Percentiles rank a stretch among this genome's conserved stretches.
These are phyloP conservation scores for Geotrichum ghanense DNA, from an alignment of 805 yeast genomes.

Conservation along the genomic window DNA sequence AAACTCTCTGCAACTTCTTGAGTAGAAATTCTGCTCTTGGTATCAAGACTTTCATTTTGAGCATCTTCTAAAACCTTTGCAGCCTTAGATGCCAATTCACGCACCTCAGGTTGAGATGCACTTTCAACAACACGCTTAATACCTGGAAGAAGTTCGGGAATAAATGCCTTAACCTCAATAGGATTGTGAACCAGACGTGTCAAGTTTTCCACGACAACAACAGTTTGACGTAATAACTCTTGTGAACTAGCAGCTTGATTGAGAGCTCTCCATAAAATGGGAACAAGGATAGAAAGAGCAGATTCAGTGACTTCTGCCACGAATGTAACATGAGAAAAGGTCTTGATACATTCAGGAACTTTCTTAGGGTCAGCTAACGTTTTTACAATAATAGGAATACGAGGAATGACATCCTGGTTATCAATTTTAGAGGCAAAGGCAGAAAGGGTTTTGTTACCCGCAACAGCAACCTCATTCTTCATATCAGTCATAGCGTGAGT, in stretches of 20 bases:
- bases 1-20: conserved; percentile 37
- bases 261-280: conserved; percentile 82
- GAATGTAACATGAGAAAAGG: conserved; percentile 86
- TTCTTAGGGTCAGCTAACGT: conserved; percentile 85
- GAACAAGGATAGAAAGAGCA: conserved; percentile 79
- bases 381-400: conserved; percentile 72
- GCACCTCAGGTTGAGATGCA: conserved; percentile 92
- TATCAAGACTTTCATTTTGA: conserved; percentile 57
- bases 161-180: conserved; percentile 76
- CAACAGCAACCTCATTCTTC: conserved; percentile 89
- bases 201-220: conserved; percentile 88
- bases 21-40: conserved; percentile 59
- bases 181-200: conserved; percentile 92
- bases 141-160: conserved; percentile 86
- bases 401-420: conserved; percentile 82
- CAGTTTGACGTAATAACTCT: conserved; percentile 94
- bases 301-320: conserved; percentile 99
- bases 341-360: conserved; percentile 80
- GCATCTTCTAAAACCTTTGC: conserved; percentile 72
- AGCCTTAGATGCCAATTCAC: conserved; percentile 87
- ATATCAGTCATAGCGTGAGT: conserved; percentile 89
- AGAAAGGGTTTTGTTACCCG: conserved; percentile 60
- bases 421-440: conserved; percentile 74
- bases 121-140: conserved; percentile 76
- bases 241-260: conserved; percentile 82